These are phyloP conservation scores for Xylariaceae sp. DNA, from an alignment of 2,329 filamentous ascomycete genomes.

Conservation along the genomic window DNA sequence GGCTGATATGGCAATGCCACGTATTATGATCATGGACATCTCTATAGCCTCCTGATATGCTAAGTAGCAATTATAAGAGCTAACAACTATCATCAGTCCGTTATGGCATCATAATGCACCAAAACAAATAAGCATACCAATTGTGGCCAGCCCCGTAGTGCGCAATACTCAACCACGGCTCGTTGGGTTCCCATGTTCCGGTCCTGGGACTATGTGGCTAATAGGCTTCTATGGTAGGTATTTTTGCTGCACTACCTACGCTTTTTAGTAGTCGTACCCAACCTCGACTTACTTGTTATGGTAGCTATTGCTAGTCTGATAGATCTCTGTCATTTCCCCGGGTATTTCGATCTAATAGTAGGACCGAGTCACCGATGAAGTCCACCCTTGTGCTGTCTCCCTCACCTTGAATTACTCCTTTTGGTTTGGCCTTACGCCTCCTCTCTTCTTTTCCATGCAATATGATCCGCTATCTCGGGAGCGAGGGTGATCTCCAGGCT, in stretches of 20 bases:
- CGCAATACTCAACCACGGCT: slow-evolving; percentile 16
- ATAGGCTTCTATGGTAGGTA: too few relatives aligned
- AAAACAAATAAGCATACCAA: background rate
- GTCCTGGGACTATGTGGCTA: slow-evolving; percentile 23
- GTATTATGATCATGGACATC: background rate
- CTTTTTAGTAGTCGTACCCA: slow-evolving; percentile 19
- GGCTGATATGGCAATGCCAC: background rate
- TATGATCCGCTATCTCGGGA: slow-evolving; percentile 27
- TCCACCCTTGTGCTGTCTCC: slow-evolving; percentile 39
- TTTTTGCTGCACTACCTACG: too few relatives aligned
- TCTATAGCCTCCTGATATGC: background rate
- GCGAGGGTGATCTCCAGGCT: slow-evolving; percentile 8
- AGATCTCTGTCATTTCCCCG: slow-evolving; percentile 9
- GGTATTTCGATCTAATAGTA: slow-evolving; percentile 17
- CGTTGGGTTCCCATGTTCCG: slow-evolving; percentile 18
- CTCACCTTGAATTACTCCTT: slow-evolving; percentile 37
- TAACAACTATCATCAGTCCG: background rate
- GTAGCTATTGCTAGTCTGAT: slow-evolving; percentile 19
- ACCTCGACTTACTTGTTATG: slow-evolving; percentile 24
- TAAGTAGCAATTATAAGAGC: background rate
- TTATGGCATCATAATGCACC: background rate
- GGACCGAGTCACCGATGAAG: slow-evolving; percentile 28
- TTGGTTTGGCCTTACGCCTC: slow-evolving; percentile 31
- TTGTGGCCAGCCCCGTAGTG: slow-evolving; percentile 10
- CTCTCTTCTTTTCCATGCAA: slow-evolving; percentile 30